Evolutionary conservation across 2,329 filamentous ascomycete genomes (phyloP).

Genomic region (Penicillium sp.): DNA sequence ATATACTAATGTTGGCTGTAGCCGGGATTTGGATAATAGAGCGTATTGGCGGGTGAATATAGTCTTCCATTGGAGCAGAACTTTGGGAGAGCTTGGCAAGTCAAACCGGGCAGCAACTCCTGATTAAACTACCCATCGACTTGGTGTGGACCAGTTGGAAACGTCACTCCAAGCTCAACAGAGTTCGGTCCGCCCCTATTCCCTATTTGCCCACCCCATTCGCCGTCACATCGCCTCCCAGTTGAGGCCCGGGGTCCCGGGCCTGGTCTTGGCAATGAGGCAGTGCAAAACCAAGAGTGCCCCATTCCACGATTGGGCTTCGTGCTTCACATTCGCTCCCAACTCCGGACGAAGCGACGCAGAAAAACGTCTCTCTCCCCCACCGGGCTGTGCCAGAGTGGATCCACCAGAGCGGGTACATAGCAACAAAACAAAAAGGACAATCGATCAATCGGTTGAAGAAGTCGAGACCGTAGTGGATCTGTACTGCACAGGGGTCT

Average conservation of each 20-base stretch:
- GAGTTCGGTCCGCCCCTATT: background rate
- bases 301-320: too few relatives aligned
- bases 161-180: background rate
- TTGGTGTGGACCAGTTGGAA: background rate
- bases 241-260: background rate
- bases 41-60: background rate
- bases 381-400: constrained; percentile 2
- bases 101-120: background rate
- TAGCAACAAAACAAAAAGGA: background rate
- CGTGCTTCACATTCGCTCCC: background rate
- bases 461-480: constrained; percentile 15
- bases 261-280: constrained; percentile 4
- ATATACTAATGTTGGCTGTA: too few relatives aligned
- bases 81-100: too few relatives aligned
- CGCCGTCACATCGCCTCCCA: background rate
- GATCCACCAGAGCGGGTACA: constrained; percentile 1
- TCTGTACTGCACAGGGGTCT: constrained; percentile 2
- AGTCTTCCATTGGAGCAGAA: background rate
- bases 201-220: background rate
- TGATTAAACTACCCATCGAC: background rate
- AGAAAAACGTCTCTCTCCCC: background rate
- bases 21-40: too few relatives aligned
- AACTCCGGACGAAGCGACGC: background rate
- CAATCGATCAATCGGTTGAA: background rate
- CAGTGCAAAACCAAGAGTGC: constrained; percentile 5